Conservation (phyloP, 805 yeast species). For the Yarrowia osloensis region DNA sequence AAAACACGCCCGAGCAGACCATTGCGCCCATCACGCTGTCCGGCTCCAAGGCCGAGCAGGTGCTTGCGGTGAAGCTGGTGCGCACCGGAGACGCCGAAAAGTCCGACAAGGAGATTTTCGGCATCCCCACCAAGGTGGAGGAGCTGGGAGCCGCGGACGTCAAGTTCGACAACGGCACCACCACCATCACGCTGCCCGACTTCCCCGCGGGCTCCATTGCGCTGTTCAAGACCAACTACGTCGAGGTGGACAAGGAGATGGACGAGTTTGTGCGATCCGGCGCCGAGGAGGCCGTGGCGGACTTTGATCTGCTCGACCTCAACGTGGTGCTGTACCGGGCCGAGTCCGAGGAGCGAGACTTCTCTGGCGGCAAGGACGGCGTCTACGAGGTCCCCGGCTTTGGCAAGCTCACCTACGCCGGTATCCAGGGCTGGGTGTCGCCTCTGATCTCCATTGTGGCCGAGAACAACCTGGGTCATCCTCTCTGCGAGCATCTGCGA, state of each 20-base stretch:
- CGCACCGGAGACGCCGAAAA: constrained; percentile 53
- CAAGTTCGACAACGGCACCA: constrained; percentile 47
- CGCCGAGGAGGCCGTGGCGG: constrained; percentile 69
- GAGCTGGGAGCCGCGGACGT: constrained; percentile 55
- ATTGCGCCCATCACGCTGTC: constrained; percentile 41
- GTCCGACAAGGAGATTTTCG: constrained; percentile 50
- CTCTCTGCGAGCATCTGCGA: constrained; percentile 77
- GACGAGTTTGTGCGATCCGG: constrained; percentile 72
- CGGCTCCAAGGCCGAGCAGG: constrained; percentile 47
- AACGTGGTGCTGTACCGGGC: constrained; percentile 75
- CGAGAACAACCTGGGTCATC: constrained; percentile 78
- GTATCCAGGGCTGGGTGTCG: constrained; percentile 89
- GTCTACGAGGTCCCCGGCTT: constrained; percentile 70
- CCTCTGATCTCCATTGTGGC: constrained; percentile 62
- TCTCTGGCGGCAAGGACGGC: constrained; percentile 70
- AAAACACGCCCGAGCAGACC: constrained; percentile 42
- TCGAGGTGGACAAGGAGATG: constrained; percentile 62
- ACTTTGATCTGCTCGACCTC: constrained; percentile 64
- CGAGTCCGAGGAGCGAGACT: constrained; percentile 86
- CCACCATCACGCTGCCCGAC: constrained; percentile 60
- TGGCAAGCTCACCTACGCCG: constrained; percentile 81
- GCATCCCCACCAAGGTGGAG: constrained; percentile 65
- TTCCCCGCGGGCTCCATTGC: constrained; percentile 94
- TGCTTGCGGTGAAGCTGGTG: constrained; percentile 59
- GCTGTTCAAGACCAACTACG: constrained; percentile 69